Conservation (phyloP, 495 filamentous ascomycete species). For the Cenococcum geophilum region DNA sequence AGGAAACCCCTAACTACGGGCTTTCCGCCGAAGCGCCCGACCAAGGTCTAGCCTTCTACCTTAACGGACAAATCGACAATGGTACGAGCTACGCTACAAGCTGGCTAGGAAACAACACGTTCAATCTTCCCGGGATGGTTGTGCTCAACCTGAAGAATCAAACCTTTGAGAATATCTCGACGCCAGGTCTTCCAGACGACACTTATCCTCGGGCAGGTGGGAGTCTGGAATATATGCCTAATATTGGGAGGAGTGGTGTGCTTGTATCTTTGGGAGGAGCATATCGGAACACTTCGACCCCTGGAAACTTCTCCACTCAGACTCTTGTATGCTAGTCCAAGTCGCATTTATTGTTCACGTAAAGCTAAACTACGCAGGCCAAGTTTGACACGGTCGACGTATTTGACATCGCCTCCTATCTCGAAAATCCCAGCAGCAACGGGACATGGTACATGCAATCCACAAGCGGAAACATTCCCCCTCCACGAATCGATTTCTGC, state of each 20-base stretch:
- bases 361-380: constrained; percentile 1
- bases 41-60: constrained; percentile 40
- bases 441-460: constrained; percentile 27
- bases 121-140: constrained; percentile 36
- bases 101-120: constrained; percentile 16
- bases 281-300: constrained; percentile 10
- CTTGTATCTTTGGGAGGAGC: constrained; percentile 25
- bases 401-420: constrained; percentile 22
- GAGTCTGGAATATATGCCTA: constrained; percentile 17
- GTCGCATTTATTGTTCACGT: neutral
- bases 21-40: constrained; percentile 39
- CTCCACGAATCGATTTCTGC: constrained; percentile 26
- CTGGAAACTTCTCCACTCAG: neutral
- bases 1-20: constrained; percentile 38
- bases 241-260: constrained; percentile 19
- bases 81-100: constrained; percentile 31
- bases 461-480: constrained; percentile 20
- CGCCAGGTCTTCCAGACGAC: constrained; percentile 4
- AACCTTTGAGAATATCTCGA: constrained; percentile 29
- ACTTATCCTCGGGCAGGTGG: constrained; percentile 20
- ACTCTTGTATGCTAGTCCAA: constrained; percentile 1
- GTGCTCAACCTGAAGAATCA: constrained; percentile 37
- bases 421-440: constrained; percentile 13
- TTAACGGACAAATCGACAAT: constrained; percentile 42
- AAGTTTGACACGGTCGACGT: constrained; percentile 18